Evolutionary conservation across 78 protist genomes (phyloP).

Genomic region (Dictyostelium brefeldianum): DNA sequence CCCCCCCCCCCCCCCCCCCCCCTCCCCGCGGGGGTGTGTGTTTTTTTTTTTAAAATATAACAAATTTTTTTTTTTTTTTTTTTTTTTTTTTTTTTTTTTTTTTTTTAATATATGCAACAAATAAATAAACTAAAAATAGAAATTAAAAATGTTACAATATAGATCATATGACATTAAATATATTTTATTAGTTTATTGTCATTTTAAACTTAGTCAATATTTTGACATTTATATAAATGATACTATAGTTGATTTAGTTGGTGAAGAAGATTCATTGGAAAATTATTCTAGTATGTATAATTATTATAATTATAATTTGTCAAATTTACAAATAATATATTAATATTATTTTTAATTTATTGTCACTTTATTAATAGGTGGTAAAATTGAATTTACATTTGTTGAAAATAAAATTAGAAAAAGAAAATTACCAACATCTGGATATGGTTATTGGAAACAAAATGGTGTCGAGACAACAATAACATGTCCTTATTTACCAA

Average conservation of each 20-base stretch:
- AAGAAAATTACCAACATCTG: neutral
- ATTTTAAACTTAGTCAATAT: neutral
- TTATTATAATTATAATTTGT: neutral
- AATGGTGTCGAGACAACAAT: neutral
- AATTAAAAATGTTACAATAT: neutral
- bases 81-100: neutral
- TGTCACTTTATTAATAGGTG: neutral
- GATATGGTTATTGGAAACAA: conserved; percentile 13
- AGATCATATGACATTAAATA: conserved; percentile 7
- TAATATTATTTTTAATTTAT: neutral
- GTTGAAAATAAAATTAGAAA: conserved; percentile 15
- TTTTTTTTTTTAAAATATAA: neutral
- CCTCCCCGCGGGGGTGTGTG: too few species aligned
- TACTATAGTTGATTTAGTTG: neutral
- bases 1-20: too few species aligned
- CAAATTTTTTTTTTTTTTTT: neutral
- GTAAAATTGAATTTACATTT: neutral
- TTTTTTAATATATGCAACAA: neutral
- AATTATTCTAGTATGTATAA: neutral
- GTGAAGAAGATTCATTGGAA: neutral
- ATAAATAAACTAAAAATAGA: neutral
- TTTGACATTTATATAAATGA: conserved; percentile 17
- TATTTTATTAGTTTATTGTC: neutral
- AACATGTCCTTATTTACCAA: neutral
- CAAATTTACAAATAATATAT: neutral